These are phyloP conservation scores for Hypoxylon sp. DNA, from an alignment of 2,329 filamentous ascomycete species.

Conservation along the genomic window DNA sequence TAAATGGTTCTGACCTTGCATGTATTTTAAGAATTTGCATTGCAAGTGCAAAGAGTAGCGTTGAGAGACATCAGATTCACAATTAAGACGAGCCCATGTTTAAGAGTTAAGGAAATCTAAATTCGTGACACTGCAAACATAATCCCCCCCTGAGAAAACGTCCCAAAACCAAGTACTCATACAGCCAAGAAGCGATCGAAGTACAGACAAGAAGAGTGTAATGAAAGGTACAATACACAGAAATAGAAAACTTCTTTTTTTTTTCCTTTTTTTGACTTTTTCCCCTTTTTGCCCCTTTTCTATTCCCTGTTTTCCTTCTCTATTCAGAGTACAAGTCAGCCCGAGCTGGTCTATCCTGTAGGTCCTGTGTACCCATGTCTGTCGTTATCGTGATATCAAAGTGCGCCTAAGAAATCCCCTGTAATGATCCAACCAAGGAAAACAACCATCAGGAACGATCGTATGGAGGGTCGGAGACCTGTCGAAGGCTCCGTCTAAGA, in stretches of 20 bases:
- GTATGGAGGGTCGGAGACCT: too few relatives aligned
- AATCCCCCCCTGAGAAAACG: neutral
- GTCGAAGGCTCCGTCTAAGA: too few relatives aligned
- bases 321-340: neutral
- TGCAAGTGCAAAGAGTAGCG: too few relatives aligned
- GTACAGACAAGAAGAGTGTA: neutral
- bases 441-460: too few relatives aligned
- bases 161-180: neutral
- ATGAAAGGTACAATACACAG: neutral
- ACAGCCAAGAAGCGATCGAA: neutral
- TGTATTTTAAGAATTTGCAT: too few relatives aligned
- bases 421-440: neutral
- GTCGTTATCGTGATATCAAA: neutral
- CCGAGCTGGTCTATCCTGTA: slow-evolving; percentile 12
- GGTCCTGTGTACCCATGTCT: neutral
- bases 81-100: neutral
- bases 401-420: neutral
- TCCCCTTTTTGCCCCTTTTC: neutral
- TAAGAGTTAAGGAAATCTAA: neutral
- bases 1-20: too few relatives aligned
- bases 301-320: neutral
- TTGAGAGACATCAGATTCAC: neutral
- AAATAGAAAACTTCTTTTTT: slow-evolving; percentile 9
- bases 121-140: neutral
- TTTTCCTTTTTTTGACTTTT: neutral